Base-by-base conservation (phyloP, 1,139 yeast genomes). In the Keqinozyma sinolaborantium region DNA sequence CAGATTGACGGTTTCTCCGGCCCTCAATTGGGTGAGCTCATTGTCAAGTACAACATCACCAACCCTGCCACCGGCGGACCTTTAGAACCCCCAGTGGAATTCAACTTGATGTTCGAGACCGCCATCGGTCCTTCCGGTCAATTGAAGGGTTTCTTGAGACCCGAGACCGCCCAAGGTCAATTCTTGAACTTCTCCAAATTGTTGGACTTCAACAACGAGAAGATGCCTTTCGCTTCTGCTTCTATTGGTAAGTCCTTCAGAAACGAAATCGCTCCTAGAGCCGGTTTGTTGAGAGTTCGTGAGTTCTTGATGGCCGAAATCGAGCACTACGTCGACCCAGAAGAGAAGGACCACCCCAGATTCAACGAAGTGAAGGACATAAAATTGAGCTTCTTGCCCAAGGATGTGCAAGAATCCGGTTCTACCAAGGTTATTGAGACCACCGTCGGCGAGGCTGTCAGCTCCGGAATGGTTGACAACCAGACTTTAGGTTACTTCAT, bases 161-260 rank as follows among this genome's bases (percentile, higher is more conserved):
- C 99, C 37, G 99, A 94, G 70, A 94, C 99, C 41, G 99, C 99
- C 18, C 99, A 94, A 71, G 98, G 99, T 53, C 98, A 94, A 67
- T 94, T 94, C 64, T 74, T 94, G 56, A 94, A 94, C 74, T 94
- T 94, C 64, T 77, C 78, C 68, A 92, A 92, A 68, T 75, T 94
- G 53, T 78, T 88, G 52, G 98, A 94, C 52, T 85, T 82, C 73
- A 94, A 94, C 77, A 94, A 94, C 66, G 81, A 84, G 58, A 85
- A 83, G 63, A 90, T 94, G 92, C 99, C 99, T 37, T 94, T 94
- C 64, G 99, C 99, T 12, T 87, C 97, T 40, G 98, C 98, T 29
- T 85, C 97, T 26, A 87, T 94, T 55, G 99, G 99, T 56, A 94
- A 94, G 64, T 90, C 97, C 12, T 94, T 92, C 75, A 83, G 99